Evolutionary conservation across 768 basidiomycete species (phyloP).

Genomic region (Leccinum rimulosum): DNA sequence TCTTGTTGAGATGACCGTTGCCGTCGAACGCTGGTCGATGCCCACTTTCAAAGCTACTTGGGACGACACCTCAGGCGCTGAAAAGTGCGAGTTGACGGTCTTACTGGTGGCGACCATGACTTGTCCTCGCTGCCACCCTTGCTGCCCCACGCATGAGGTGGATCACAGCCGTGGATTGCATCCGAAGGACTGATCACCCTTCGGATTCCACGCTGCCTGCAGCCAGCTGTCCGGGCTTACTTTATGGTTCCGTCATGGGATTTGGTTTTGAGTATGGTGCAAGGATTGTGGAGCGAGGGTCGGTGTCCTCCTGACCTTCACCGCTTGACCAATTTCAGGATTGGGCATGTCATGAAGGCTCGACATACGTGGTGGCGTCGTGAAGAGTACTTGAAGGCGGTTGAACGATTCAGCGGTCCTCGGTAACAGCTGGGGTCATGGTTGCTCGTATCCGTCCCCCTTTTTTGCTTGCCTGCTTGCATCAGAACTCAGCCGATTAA

Average conservation of each 20-base stretch:
- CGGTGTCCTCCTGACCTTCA: constrained; percentile 31
- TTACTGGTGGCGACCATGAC: constrained; percentile 28
- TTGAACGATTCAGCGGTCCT: constrained; percentile 23
- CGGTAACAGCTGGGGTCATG: constrained; percentile 27
- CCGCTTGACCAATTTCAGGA: constrained; percentile 35
- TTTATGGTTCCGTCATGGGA: constrained; percentile 32
- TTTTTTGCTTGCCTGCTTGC: constrained; percentile 40
- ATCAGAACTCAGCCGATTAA: constrained; percentile 36
- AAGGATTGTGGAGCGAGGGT: constrained; percentile 31
- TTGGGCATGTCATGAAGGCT: constrained; percentile 29
- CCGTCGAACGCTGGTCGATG: constrained; percentile 24
- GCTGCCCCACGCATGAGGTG: constrained; percentile 18
- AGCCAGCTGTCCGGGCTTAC: constrained; percentile 23
- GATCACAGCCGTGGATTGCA: constrained; percentile 23
- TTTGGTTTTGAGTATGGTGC: constrained; percentile 33
- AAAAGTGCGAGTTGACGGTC: constrained; percentile 31
- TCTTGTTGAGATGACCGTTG: constrained; percentile 26
- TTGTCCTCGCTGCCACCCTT: constrained; percentile 28
- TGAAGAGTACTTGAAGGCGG: constrained; percentile 23
- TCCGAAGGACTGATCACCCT: constrained; percentile 31
- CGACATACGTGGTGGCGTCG: constrained; percentile 19
- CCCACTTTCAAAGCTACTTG: constrained; percentile 21
- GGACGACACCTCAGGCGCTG: constrained; percentile 28
- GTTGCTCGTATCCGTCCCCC: constrained; percentile 42
- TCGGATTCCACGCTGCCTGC: constrained; percentile 22